A percentile compares a stretch with the other conserved stretches of the same genome.
phyloP scores from a whole-genome alignment of 208 protist species.

The Leishmania braziliensis region DNA sequence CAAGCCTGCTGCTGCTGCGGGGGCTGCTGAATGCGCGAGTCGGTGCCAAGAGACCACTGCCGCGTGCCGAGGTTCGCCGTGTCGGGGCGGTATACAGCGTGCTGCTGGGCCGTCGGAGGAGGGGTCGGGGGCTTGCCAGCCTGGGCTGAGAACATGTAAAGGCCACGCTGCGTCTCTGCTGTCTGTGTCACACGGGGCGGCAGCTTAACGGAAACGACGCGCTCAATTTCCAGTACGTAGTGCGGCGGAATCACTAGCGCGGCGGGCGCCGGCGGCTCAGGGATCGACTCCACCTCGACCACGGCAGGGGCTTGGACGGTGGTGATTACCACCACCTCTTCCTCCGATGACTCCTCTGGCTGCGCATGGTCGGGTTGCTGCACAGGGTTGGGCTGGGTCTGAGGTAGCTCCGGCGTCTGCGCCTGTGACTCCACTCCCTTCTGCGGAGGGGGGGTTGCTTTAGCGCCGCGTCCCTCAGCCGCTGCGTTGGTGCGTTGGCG shows the following conservation, averaged over 20 bases:
- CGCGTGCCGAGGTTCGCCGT: slow-evolving; percentile 33
- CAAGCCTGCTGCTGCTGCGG: slow-evolving; percentile 26
- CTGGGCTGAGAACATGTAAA: slow-evolving; percentile 59
- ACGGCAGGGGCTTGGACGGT: slow-evolving; percentile 28
- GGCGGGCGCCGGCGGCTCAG: slow-evolving; percentile 36
- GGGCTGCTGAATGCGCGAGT: slow-evolving; percentile 32
- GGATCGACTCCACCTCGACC: slow-evolving; percentile 39
- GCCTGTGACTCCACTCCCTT: neutral
- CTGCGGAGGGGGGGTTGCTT: slow-evolving; percentile 12
- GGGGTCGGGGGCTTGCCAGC: slow-evolving; percentile 52
- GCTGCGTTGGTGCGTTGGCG: slow-evolving; percentile 32
- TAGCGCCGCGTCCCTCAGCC: slow-evolving; percentile 14
- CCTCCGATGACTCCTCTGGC: slow-evolving; percentile 20
- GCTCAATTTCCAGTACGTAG: slow-evolving; percentile 73
- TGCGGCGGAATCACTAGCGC: slow-evolving; percentile 36
- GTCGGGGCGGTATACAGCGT: slow-evolving; percentile 57
- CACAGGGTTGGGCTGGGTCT: slow-evolving; percentile 7
- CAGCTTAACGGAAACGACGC: slow-evolving; percentile 47
- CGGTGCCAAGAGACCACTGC: slow-evolving; percentile 29
- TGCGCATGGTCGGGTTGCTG: slow-evolving; percentile 6
- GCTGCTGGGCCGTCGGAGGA: slow-evolving; percentile 23
- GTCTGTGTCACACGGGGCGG: slow-evolving; percentile 38
- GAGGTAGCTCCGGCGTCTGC: neutral
- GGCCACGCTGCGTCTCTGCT: slow-evolving; percentile 24
- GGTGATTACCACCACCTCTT: slow-evolving; percentile 19